Evolutionary conservation across 2,329 filamentous ascomycete species (phyloP).

Genomic region (Lachnellula hyalina): DNA sequence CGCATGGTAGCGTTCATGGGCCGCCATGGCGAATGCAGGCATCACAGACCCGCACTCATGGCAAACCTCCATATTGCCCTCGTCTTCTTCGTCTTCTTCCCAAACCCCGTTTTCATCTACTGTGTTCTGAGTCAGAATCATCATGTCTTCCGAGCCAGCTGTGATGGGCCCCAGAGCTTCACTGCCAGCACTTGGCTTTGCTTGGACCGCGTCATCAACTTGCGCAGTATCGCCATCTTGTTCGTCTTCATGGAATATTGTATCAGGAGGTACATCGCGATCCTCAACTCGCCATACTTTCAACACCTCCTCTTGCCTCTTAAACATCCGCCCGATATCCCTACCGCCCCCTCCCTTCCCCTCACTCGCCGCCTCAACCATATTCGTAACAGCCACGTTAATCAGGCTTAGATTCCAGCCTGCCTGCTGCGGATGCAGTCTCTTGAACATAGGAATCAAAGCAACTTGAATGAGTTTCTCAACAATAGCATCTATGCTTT

Average conservation of each 20-base stretch:
- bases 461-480: constrained; percentile 65
- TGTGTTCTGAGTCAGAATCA: constrained; percentile 21
- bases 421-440: constrained; percentile 56
- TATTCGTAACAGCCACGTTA: constrained; percentile 84
- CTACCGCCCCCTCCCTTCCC: constrained; percentile 53
- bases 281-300: constrained; percentile 60
- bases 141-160: constrained; percentile 25
- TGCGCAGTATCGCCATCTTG: not conserved
- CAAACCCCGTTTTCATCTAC: constrained; percentile 18
- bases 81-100: constrained; percentile 26
- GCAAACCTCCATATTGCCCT: constrained; percentile 33
- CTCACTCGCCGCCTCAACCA: constrained; percentile 52
- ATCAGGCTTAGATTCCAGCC: constrained; percentile 79
- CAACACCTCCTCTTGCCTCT: constrained; percentile 62
- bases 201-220: constrained; percentile 3
- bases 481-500: constrained; percentile 54
- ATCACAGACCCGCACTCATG: constrained; percentile 39
- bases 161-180: constrained; percentile 15
- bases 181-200: constrained; percentile 29
- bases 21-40: constrained; percentile 44
- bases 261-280: constrained; percentile 30
- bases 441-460: constrained; percentile 67
- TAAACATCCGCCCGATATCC: constrained; percentile 82
- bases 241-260: not conserved
- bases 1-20: constrained; percentile 43